Conservation (phyloP, 108 stramenopile species). For the Skeletonema grethae region DNA sequence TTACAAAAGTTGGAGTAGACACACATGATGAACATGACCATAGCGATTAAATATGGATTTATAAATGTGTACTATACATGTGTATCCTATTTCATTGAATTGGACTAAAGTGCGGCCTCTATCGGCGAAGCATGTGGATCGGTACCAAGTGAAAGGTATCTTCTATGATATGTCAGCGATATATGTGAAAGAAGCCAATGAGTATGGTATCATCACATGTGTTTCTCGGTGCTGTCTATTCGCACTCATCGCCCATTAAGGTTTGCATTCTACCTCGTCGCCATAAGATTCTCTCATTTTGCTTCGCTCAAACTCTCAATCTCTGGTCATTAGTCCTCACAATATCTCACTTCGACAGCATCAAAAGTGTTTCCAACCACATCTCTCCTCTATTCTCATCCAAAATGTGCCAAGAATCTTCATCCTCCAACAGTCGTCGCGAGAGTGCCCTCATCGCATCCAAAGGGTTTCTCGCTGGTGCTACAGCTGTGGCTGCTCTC, state of each 20-base stretch:
- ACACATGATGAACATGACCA: conserved; percentile 35
- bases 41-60: conserved; percentile 23
- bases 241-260: background rate
- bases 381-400: background rate
- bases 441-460: background rate
- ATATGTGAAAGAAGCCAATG: background rate
- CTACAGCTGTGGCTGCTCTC: background rate
- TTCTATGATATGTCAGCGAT: background rate
- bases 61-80: background rate
- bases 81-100: background rate
- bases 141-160: background rate
- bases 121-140: background rate
- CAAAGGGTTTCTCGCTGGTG: background rate
- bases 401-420: background rate
- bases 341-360: background rate
- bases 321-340: background rate
- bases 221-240: background rate
- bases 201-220: background rate
- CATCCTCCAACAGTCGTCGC: background rate
- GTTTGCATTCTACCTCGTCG: too few relatives aligned
- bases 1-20: background rate
- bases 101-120: background rate
- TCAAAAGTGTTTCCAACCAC: background rate
- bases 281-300: background rate
- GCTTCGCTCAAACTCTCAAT: background rate